Base-by-base conservation (phyloP, 345 rosid genomes). In the Murraya koenigii region DNA sequence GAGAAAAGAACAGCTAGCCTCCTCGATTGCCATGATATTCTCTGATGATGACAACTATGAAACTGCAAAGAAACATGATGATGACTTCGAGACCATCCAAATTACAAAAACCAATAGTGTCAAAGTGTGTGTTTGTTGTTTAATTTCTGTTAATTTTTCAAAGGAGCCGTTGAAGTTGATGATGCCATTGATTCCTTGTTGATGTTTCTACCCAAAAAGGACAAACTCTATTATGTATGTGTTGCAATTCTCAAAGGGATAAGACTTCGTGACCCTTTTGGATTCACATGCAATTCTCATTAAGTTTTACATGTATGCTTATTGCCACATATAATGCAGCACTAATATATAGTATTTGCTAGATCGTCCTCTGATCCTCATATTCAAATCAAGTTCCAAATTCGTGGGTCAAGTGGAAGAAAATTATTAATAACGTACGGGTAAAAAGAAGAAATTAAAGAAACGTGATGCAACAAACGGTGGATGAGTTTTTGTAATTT, bases 161-260 rank as follows among this genome's bases (percentile, higher is more conserved):
- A 61, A 60, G 36, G 20, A 33, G 64, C 69, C 61, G 54, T 79
- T 41, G 74, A 59, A 73, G 75, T 13, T 44, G 78, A 49, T 39
- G 72, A 38, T 19, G 72, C 32, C 36, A 47, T 72, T 35, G 65
- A 54, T 64, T 72, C 72, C 25, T 60, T 49, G 15, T 30, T 47
- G 33, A 10, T 9, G 6, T 28, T 56, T 58, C 15, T 14, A 39
- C 20, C 69, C 33, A 2, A 41, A 22, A 36, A 38, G 15, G 32
- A 33, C 32, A 35, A 35, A 25, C 49, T 39, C 36, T 44, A n/a
- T n/a, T n/a, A n/a, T n/a, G n/a, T 30, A 60, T 13, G 9, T 64
- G 2, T 28, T 26, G 23, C 1, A 62, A 19, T 10, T 75, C 39
- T 44, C 47, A 22, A 6, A 59, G 30, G 26, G 49, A 35, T 68